Evolutionary conservation across 768 basidiomycete genomes (phyloP).

Genomic region (Russula sp.): DNA sequence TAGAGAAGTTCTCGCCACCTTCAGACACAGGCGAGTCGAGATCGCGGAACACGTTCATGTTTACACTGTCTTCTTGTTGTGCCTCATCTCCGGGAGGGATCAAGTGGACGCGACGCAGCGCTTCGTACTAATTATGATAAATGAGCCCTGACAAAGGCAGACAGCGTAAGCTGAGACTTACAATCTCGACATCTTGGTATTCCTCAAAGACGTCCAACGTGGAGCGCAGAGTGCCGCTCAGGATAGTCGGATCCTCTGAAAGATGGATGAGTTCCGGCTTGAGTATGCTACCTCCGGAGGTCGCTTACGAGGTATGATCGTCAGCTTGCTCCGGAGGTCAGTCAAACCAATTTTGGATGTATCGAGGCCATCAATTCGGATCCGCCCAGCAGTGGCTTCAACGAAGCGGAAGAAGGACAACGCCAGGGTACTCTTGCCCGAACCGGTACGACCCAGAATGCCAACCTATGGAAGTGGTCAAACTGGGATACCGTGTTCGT

Average conservation of each 20-base stretch:
- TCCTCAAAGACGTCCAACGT: conserved; percentile 84
- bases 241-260: conserved; percentile 82
- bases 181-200: conserved; percentile 79
- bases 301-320: conserved; percentile 65
- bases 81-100: conserved; percentile 53
- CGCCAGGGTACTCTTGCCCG: conserved; percentile 75
- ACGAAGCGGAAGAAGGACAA: conserved; percentile 87
- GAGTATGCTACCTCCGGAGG: neutral
- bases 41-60: conserved; percentile 70
- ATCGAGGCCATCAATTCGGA: conserved; percentile 72
- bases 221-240: conserved; percentile 76
- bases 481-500: neutral
- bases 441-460: conserved; percentile 60
- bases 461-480: conserved; percentile 43
- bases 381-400: conserved; percentile 73
- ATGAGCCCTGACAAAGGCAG: conserved; percentile 1
- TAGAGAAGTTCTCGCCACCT: conserved; percentile 87
- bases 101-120: conserved; percentile 77
- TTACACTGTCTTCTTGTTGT: conserved; percentile 49
- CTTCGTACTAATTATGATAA: conserved; percentile 52
- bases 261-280: neutral
- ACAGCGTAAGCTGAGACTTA: conserved; percentile 32
- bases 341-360: conserved; percentile 76
- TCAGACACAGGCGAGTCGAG: conserved; percentile 72
- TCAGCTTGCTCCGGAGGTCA: conserved; percentile 71